phyloP scores from a whole-genome alignment of 129 eudicot genomes.

The Flaveria robusta region DNA sequence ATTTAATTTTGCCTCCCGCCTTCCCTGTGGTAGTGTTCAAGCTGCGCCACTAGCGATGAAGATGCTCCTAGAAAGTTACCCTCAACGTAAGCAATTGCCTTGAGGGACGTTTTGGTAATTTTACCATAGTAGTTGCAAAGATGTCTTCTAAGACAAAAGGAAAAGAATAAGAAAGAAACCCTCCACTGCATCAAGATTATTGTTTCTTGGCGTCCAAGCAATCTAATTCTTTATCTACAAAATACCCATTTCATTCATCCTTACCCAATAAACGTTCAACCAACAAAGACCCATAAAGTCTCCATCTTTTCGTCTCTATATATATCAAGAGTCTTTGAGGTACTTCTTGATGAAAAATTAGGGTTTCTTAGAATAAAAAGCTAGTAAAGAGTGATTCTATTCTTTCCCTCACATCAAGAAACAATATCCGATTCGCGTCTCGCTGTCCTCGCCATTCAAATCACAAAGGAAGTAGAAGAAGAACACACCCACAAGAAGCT shows the following conservation, averaged over 20 bases:
- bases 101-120: slow-evolving; percentile 29
- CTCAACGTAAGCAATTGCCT: slow-evolving; percentile 8
- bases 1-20: too few species aligned
- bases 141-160: slow-evolving; percentile 32
- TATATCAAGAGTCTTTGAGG: slow-evolving; percentile 27
- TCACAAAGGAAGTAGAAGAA: slow-evolving; percentile 19
- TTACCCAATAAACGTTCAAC: slow-evolving; percentile 45
- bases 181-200: slow-evolving; percentile 29
- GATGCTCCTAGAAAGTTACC: slow-evolving; percentile 6
- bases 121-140: slow-evolving; percentile 27
- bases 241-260: slow-evolving; percentile 24
- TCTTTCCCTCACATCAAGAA: slow-evolving; percentile 40
- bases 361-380: slow-evolving; percentile 20
- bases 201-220: slow-evolving; percentile 95
- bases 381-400: slow-evolving; percentile 38
- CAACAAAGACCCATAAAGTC: slow-evolving; percentile 34
- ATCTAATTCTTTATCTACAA: slow-evolving; percentile 45
- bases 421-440: slow-evolving; percentile 30
- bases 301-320: slow-evolving; percentile 38
- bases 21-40: too few species aligned
- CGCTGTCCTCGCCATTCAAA: slow-evolving; percentile 1
- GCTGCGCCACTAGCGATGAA: too few species aligned
- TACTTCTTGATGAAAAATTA: slow-evolving; percentile 36
- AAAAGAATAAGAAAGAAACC: slow-evolving; percentile 30
- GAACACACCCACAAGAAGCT: slow-evolving; percentile 34